Base-by-base conservation (phyloP, 1,284 basidiomycete genomes). In the Apiotrichum brassicae region DNA sequence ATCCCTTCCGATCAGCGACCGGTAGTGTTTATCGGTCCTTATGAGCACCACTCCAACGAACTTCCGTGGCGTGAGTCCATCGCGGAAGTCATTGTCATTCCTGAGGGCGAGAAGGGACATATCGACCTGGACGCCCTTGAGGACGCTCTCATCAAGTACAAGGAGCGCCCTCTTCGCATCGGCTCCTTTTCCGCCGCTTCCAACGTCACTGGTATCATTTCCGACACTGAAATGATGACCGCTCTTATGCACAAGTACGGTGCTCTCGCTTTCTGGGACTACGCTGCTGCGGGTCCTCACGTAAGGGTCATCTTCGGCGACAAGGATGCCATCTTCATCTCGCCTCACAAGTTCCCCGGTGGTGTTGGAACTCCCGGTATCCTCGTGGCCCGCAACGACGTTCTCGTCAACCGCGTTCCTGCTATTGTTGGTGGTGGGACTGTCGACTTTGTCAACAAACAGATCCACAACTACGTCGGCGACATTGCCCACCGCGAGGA, bases 41-140 rank as follows among this genome's bases (percentile, higher is more conserved):
- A 43, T 32, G 52, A 54, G 40, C 52, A 54, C 40, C 52, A 54
- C 44, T 54, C 52, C 11, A 54, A 54, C 40, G 36, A 46, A 19
- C 39, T 54, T 1, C 28, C 48, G 4, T 54, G 52, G 52, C 52
- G 48, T 23, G 48, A 49, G 40, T 34, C 44, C 13, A 42, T 48
- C 20, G 48, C 48, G 3, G 34, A 49, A 14, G 44, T 54, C 12
- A 36, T 54, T 1, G 35, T 28, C 9, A 49, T 54, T 5, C 40
- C 48, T 1, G 38, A 42, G 26, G 39, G 25, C 24, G 16, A 20
- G 11, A 8, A 30, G 3, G 48, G 43, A 12, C 14, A 34, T 6
- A 40, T 54, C 9, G 43, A 46, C 34, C 26, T 46, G 6, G 26
- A 4, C 1, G 23, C 13, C 9, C 41, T 54, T 20, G 24, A 43